Evolutionary conservation across 306 rosid species (phyloP).

Genomic region (Potentilla sterilis): DNA sequence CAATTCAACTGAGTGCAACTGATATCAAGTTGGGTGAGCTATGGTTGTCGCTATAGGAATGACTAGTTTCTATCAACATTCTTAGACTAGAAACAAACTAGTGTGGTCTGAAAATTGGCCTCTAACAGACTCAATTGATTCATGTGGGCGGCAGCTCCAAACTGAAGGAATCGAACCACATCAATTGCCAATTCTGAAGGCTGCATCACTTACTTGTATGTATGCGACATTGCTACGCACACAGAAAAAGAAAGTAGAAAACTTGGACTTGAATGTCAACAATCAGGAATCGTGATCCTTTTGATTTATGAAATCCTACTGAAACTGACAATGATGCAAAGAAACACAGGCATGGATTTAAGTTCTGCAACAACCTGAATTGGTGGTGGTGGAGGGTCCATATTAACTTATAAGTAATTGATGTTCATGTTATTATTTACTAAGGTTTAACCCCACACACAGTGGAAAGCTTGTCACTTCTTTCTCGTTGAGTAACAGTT

Average conservation of each 20-base stretch:
- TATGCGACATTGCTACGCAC: not conserved
- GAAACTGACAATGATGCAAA: constrained; percentile 20
- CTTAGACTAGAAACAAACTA: not conserved
- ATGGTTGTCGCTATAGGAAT: constrained; percentile 1
- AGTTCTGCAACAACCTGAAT: constrained; percentile 32
- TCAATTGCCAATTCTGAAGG: not conserved
- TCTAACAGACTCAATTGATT: not conserved
- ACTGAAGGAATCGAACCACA: not conserved
- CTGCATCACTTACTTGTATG: not conserved
- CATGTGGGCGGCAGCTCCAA: not conserved
- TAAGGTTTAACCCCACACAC: constrained; percentile 2
- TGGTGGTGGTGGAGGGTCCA: constrained; percentile 45
- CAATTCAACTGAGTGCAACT: not conserved
- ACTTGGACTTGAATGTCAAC: constrained; percentile 10
- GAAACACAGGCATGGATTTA: constrained; percentile 22
- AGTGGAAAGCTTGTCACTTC: no score
- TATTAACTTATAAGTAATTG: constrained; percentile 26
- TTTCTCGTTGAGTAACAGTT: no score
- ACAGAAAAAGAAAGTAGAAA: not conserved
- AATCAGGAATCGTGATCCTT: constrained; percentile 23
- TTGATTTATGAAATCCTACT: constrained; percentile 29
- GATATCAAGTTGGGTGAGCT: not conserved
- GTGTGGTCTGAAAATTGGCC: constrained; percentile 5
- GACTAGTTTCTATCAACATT: constrained; percentile 12
- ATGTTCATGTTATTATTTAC: not conserved